These are phyloP conservation scores for Saprolegnia diclina DNA, from an alignment of 352 stramenopile genomes.

Conservation along the genomic window DNA sequence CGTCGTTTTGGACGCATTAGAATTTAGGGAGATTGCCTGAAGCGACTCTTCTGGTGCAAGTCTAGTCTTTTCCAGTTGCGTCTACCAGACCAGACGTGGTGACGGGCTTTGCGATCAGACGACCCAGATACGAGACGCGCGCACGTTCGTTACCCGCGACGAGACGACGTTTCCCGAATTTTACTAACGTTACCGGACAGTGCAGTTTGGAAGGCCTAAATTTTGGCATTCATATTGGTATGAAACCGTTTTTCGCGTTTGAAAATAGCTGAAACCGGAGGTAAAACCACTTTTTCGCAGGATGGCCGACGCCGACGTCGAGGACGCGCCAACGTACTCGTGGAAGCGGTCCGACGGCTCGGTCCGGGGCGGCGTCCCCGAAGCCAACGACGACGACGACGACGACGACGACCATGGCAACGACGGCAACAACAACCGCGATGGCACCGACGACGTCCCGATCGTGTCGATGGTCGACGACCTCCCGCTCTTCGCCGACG, in stretches of 20 bases:
- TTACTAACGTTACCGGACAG: too few relatives aligned
- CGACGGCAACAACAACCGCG: conserved; percentile 22
- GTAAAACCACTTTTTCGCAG: not conserved
- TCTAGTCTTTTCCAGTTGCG: too few relatives aligned
- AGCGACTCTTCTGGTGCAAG: too few relatives aligned
- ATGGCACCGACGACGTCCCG: conserved; percentile 26
- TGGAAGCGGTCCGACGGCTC: conserved; percentile 59
- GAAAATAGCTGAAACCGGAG: not conserved
- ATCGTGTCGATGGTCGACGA: conserved; percentile 79
- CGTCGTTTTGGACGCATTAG: too few relatives aligned
- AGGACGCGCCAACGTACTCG: conserved; percentile 38
- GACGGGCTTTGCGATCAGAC: too few relatives aligned
- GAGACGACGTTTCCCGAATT: too few relatives aligned
- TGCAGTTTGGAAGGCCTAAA: too few relatives aligned
- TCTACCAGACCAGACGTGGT: too few relatives aligned
- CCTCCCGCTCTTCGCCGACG: conserved; percentile 82
- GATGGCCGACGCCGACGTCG: conserved; percentile 24
- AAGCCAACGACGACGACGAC: conserved; percentile 36
- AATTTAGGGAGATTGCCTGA: too few relatives aligned
- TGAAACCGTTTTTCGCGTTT: not conserved
- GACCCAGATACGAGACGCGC: too few relatives aligned
- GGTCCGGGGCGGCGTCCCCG: conserved; percentile 30
- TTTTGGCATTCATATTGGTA: too few relatives aligned
- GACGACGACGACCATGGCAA: conserved; percentile 32
- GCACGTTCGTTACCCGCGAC: too few relatives aligned